These are phyloP conservation scores for Saccharomycopsis olivae DNA, from an alignment of 805 yeast genomes.

Conservation along the genomic window DNA sequence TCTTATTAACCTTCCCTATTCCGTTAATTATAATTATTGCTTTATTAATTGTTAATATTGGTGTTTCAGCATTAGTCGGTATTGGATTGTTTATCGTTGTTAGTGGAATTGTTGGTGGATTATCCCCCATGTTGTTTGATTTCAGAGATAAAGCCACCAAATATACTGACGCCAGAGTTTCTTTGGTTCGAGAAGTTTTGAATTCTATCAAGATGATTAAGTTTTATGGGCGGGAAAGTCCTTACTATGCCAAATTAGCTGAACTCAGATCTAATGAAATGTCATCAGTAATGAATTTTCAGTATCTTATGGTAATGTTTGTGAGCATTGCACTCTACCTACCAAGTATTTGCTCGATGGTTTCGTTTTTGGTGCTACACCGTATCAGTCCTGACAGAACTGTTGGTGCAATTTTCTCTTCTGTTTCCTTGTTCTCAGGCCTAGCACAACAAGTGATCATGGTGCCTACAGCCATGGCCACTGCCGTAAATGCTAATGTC, in stretches of 20 bases:
- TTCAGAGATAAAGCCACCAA: conserved; percentile 44
- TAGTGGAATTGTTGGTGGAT: conserved; percentile 26
- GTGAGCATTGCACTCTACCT: conserved; percentile 41
- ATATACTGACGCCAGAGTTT: conserved; percentile 55
- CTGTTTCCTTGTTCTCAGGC: conserved; percentile 55
- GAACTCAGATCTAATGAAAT: conserved; percentile 49
- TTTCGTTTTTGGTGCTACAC: conserved; percentile 34
- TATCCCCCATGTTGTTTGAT: conserved; percentile 25
- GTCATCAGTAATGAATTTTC: conserved; percentile 43
- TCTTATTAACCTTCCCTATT: conserved; percentile 40
- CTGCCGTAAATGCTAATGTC: conserved; percentile 56
- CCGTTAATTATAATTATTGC: conserved; percentile 51
- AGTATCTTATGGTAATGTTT: conserved; percentile 41
- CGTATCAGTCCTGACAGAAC: conserved; percentile 28
- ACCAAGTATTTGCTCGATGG: conserved; percentile 47
- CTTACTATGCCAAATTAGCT: conserved; percentile 46
- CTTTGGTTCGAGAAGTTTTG: conserved; percentile 49
- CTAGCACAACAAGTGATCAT: conserved; percentile 53
- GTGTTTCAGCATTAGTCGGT: conserved; percentile 60
- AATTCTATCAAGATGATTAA: conserved; percentile 61
- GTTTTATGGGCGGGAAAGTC: conserved; percentile 79
- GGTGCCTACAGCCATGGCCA: conserved; percentile 60
- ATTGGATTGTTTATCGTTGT: conserved; percentile 32
- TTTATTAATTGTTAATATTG: conserved; percentile 52
- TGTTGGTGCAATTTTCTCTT: conserved; percentile 60